Evolutionary conservation across 805 yeast genomes (phyloP), one percentile per base, ranked within the genome.

Genomic region (Saccharomycopsis sp.): DNA sequence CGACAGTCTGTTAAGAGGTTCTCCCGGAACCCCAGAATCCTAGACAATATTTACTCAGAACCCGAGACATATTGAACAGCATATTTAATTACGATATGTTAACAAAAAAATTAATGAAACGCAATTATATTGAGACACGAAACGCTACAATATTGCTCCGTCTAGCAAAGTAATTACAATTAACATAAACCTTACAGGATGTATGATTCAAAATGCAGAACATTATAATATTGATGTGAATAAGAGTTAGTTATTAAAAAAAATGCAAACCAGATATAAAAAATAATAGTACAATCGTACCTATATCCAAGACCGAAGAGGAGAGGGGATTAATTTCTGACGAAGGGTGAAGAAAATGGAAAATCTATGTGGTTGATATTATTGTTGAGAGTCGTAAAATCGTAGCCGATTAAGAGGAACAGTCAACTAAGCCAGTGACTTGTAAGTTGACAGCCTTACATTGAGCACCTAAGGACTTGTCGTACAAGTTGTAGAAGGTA

Each of bases 401-500:
- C 15, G 7, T 17, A 19, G 34, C 25, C 59, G 58, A 77, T 50
- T 19, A 52, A n/a, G 17, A 22, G 49, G 57, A 61, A 68, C 83
- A 79, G 17, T 66, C 55, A 56, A 79, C 74, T 62, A 82, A 74
- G 60, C 76, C 78, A 58, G 83, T 80, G 59, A 80, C 73, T 60
- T 72, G 71, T 63, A 84, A 75, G 64, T 79, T 68, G 58, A 84
- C 84, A 56, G 83, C 77, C 58, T 72, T 69, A 76, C 88, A 83
- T 68, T 83, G 85, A 47, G 66, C 70, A 54, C 80, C 86, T 57
- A 81, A 72, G 64, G 69, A 65, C 70, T 79, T 73, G 69, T 82
- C 86, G 71, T 84, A 84, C 70, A 84, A 73, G 76, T 84, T 84
- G 81, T 82, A 83, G 77, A 84, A 84, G 67, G 74, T 77, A 62